Conservation (phyloP, 371 early-diverging fungal species). For the Mucor racemosus region DNA sequence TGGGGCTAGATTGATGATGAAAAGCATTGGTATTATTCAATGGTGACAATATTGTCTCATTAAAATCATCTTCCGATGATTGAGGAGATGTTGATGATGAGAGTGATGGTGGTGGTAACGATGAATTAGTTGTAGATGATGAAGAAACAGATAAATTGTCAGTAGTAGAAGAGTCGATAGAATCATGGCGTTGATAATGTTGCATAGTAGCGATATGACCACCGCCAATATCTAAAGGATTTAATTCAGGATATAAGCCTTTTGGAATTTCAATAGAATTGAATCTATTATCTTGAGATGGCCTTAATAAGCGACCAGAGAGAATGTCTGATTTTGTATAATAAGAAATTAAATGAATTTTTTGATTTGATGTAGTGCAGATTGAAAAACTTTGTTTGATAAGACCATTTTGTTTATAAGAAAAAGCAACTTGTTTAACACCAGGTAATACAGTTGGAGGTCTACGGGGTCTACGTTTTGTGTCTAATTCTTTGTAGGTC, state of each 20-base stretch:
- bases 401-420: conserved; percentile 76
- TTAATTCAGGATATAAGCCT: conserved; percentile 61
- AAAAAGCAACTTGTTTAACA: conserved; percentile 22
- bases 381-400: conserved; percentile 88
- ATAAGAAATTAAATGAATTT: conserved; percentile 86
- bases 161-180: conserved; percentile 21
- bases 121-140: conserved; percentile 18
- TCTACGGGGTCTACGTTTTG: conserved; percentile 49
- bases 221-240: conserved; percentile 46
- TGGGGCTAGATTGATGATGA: neutral
- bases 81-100: conserved; percentile 35
- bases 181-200: conserved; percentile 18
- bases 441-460: conserved; percentile 17
- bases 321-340: conserved; percentile 77
- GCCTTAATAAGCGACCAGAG: conserved; percentile 51
- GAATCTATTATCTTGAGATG: conserved; percentile 51
- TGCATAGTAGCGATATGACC: conserved; percentile 28
- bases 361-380: conserved; percentile 76
- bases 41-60: conserved; percentile 25
- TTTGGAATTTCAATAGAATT: conserved; percentile 54
- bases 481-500: conserved; percentile 79
- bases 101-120: conserved; percentile 32
- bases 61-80: conserved; percentile 41
- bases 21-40: conserved; percentile 1
- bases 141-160: conserved; percentile 18